phyloP scores from a whole-genome alignment of 768 basidiomycete genomes.

The Chalciporus pseudorubinellus region DNA sequence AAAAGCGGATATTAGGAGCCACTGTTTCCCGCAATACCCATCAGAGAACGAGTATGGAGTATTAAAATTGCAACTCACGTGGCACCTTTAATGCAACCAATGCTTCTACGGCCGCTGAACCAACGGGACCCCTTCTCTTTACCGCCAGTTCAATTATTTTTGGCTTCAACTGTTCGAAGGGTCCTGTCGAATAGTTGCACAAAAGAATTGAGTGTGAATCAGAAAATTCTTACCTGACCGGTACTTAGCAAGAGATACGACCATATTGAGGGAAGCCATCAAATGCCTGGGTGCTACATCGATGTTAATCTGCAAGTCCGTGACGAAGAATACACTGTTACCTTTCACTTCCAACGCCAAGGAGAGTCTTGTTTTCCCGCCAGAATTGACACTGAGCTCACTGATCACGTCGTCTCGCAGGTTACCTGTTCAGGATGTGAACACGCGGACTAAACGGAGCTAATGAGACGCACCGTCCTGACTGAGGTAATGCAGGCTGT shows the following conservation, averaged over 20 bases:
- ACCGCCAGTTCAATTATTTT: neutral
- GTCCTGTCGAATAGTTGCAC: neutral
- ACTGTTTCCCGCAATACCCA: neutral
- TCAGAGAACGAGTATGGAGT: neutral
- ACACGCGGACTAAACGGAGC: neutral
- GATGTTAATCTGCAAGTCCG: neutral
- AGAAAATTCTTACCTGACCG: neutral
- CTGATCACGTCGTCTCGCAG: neutral
- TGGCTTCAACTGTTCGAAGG: neutral
- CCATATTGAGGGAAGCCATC: neutral
- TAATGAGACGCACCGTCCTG: neutral
- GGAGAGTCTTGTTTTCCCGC: neutral
- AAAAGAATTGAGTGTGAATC: too few relatives aligned
- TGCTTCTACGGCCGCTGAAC: conserved; percentile 5
- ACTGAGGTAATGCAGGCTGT: neutral
- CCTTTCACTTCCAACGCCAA: conserved; percentile 3
- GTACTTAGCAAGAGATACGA: neutral
- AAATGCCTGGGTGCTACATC: neutral
- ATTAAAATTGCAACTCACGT: neutral
- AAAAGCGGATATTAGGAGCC: neutral
- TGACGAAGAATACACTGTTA: neutral
- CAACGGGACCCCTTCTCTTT: neutral
- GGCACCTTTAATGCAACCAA: neutral
- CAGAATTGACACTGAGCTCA: neutral
- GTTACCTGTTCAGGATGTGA: neutral